Base-by-base conservation (phyloP, 2,329 filamentous ascomycete genomes). In the Pseudohalonectria lignicola region DNA sequence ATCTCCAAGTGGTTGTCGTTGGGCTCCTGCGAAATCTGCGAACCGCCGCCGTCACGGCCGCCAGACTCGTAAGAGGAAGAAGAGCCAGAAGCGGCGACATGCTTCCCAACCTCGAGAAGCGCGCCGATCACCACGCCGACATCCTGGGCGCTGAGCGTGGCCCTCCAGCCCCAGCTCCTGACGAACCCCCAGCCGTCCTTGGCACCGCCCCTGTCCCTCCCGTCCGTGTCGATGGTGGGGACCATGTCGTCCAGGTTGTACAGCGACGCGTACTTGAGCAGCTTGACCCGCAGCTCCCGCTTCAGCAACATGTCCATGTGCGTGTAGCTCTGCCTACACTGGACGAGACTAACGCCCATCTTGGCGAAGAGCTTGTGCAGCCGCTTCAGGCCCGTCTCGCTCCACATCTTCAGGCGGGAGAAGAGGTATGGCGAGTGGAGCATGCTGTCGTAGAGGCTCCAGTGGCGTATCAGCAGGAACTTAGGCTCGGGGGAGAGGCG, bases 241-340 rank as follows among this genome's bases (percentile, higher is more conserved):
- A 98, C 87, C 52, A 98, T 78, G 37, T 90, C 92, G 46, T 96
- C 88, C 1, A 98, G 72, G 20, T 93, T 92, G 58, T 96, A 98
- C 43, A 94, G 71, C 1, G 86, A 86, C 0, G 88, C 88, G 54
- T 94, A 96, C 51, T 90, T 90, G 16, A 95, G 69, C 2, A 98
- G 70, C 42, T 93, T 86, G 34, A 85, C 76, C 31, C 90, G 79
- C 21, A 51, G 63, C 21, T 86, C 85, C 5, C 86, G 80, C 61
- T 96, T 98, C 25, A 98, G 66, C 59, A 94, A 81, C 79, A 95
- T 93, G 60, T 96, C 90, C 88, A 98, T 96, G 58, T 98, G 92
- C 0, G 87, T 86, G 55, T 96, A 98, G 54, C 79, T 90, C 59
- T 96, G 92, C 51, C 86, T 88, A 62, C 88, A 94, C 61, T 98